Conservation (phyloP, 1,284 basidiomycete species). For the Pterula multifida region DNA sequence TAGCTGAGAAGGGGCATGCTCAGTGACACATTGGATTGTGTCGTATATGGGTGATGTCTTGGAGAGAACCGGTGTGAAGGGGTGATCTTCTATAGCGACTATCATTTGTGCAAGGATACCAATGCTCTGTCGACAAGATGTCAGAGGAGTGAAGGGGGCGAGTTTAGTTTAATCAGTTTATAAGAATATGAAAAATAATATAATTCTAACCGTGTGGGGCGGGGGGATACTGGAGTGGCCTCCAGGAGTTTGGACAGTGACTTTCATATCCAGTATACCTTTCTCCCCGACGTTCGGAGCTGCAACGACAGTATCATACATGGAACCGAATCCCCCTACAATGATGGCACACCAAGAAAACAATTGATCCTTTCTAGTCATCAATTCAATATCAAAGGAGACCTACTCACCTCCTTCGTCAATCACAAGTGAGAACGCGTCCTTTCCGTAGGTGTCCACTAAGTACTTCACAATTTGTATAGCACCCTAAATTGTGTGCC, state of each 20-base stretch:
- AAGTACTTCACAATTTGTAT: constrained; percentile 31
- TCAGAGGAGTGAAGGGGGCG: neutral
- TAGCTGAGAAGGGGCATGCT: constrained; percentile 18
- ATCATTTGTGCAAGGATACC: constrained; percentile 42
- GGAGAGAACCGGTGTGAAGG: constrained; percentile 23
- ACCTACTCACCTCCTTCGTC: constrained; percentile 29
- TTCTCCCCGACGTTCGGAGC: constrained; percentile 51
- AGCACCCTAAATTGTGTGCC: constrained; percentile 28
- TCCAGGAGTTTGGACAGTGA: constrained; percentile 44
- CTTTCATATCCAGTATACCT: constrained; percentile 45
- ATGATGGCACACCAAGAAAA: neutral
- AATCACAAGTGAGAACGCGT: constrained; percentile 44
- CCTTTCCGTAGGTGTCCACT: constrained; percentile 34
- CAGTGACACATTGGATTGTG: constrained; percentile 13
- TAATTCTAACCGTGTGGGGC: constrained; percentile 33
- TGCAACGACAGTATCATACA: constrained; percentile 29
- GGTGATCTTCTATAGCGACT: constrained; percentile 36
- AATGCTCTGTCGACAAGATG: constrained; percentile 34
- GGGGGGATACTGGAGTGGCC: constrained; percentile 61
- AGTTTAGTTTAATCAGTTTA: neutral
- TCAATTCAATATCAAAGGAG: too few relatives aligned
- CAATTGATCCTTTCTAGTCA: too few relatives aligned
- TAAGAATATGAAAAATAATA: neutral
- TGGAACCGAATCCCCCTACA: constrained; percentile 22
- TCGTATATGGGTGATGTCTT: neutral